Conservation (phyloP, 257 asterid genomes). For the Solanum dulcamara region DNA sequence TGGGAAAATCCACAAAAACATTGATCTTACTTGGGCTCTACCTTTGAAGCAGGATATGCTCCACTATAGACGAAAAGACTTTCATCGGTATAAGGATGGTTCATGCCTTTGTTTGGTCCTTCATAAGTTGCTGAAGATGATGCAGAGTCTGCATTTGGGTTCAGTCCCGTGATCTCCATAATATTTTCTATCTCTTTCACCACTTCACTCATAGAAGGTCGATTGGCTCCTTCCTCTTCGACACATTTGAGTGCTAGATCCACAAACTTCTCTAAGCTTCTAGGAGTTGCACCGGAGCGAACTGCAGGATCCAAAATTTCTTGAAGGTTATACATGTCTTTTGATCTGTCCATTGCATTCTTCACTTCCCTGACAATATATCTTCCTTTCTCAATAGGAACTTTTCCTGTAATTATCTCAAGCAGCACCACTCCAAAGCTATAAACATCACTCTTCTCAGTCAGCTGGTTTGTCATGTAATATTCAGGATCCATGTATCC, state of each 20-base stretch:
- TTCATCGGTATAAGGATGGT: constrained; percentile 65
- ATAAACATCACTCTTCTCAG: constrained; percentile 89
- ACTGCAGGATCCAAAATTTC: constrained; percentile 59
- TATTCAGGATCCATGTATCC: constrained; percentile 97
- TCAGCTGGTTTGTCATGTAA: constrained; percentile 78
- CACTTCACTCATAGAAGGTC: constrained; percentile 82
- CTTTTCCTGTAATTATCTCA: constrained; percentile 57
- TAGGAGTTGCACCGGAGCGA: constrained; percentile 28
- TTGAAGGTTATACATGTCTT: constrained; percentile 53
- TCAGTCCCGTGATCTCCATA: constrained; percentile 67
- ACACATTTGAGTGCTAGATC: constrained; percentile 66
- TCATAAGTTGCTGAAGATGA: constrained; percentile 63
- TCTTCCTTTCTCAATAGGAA: constrained; percentile 68
- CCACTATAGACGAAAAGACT: constrained; percentile 56
- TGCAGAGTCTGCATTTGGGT: constrained; percentile 72
- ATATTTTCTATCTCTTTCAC: constrained; percentile 66
- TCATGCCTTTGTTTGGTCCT: constrained; percentile 29
- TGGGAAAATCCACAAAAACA: neutral
- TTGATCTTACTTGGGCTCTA: constrained; percentile 39
- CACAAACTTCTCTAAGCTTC: constrained; percentile 56
- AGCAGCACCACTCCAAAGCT: constrained; percentile 69
- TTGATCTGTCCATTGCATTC: constrained; percentile 44
- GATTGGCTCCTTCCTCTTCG: constrained; percentile 31
- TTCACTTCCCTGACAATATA: constrained; percentile 67
- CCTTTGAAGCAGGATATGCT: constrained; percentile 19